Base-by-base conservation (phyloP, 805 yeast species). In the Brettanomyces naardenensis region DNA sequence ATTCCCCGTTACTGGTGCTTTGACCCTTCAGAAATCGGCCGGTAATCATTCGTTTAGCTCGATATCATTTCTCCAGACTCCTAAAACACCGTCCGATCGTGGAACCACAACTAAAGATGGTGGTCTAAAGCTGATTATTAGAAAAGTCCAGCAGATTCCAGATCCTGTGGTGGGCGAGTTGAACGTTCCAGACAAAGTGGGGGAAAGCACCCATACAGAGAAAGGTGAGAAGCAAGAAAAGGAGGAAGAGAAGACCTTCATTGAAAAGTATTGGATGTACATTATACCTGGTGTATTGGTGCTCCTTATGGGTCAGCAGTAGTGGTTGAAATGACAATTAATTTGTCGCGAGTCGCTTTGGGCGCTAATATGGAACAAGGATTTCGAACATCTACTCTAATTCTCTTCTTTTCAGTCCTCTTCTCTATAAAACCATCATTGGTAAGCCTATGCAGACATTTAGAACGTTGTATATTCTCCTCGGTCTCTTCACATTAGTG, bases 181-280 rank as follows among this genome's bases (percentile, higher is more conserved):
- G 5, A 10, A 6, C 9, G 46, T 34, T 28, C 27, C 23, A 3
- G 35, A 33, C 13, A 5, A 19, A 10, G 23, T 23, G 36, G 13
- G 9, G 6, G 34, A 35, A 9, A 15, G 21, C n/a, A 32, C 14
- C 6, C 13, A 13, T 15, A 22, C 17, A n/a, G 18, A 27, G 15
- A 13, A 37, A 15, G 44, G 33, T 29, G 48, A 39, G 3, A 37
- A 25, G 11, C 17, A n/a, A 11, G n/a, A 21, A 17, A 31, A 29
- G 21, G 27, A 33, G 2, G 39, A 32, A 6, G 59, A 59, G 23
- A 56, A 61, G 37, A 68, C 78, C 4, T 76, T 75, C 56, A 58
- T 77, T 14, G 81, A 76, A 51, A 69, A 70, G 52, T 70, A 78
- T 56, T 78, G 83, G 83, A 64, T 73, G 66, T 75, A 71, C 53